Evolutionary conservation across 2,329 filamentous ascomycete genomes (phyloP), one percentile per base, ranked within the genome.

Genomic region (Aspergillus luchuensis): DNA sequence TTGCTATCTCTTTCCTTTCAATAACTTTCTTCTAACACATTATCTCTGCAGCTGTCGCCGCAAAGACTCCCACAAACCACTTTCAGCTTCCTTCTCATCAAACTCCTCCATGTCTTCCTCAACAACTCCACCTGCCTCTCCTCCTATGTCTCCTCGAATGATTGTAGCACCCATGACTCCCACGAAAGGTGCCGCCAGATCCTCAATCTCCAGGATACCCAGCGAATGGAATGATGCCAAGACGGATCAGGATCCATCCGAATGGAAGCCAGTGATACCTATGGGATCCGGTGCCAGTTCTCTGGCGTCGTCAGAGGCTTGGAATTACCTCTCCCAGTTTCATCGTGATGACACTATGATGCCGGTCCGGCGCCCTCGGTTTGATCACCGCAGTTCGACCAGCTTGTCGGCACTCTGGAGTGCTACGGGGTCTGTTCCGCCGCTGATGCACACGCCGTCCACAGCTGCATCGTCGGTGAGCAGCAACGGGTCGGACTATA

Each of bases 251-350:
- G 79, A 81, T 70, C 79, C 79, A 56, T 79, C 78, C 53, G 79
- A 81, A 73, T 81, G 80, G 80, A 81, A 81, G 72, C 79, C 79
- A 21, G 75, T 79, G 70, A 74, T 78, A 79, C 61, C 59, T 38
- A 64, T 58, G 58, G 64, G 67, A 43, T 53, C 59, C 33, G 58
- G 57, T 51, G 53, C 62, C 30, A 64, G 56, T 45, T 61, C 68
- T 7, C 63, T 71, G 58, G 67, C 70, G 7, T 69, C 71, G 23
- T 79, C 74, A 55, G 79, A 80, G 38, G 79, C 79, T 23, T 80
- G 76, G 72, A 67, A 69, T 38, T 81, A 79, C 60, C 72, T 81
- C 28, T 77, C 77, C 36, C 74, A 76, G 53, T 81, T 81, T 69
- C 78, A 81, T 66, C 63, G 67, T 50, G 59, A 67, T n/a, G 66